Conservation (phyloP, 2,329 filamentous ascomycete genomes). For the Ascochyta fabae region DNA sequence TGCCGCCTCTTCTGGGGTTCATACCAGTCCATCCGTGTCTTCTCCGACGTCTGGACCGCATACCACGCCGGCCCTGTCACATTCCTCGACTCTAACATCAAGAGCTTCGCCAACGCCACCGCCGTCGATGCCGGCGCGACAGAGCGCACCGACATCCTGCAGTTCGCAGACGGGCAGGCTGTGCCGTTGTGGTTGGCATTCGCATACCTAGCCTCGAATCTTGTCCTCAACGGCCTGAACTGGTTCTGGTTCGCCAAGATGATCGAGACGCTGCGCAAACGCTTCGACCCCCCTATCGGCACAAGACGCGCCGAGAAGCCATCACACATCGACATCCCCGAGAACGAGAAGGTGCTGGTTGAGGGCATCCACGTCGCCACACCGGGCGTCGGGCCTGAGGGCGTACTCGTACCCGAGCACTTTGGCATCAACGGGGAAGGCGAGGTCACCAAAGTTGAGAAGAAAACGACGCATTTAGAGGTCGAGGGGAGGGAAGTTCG, state of each 20-base stretch:
- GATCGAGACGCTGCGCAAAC: conserved; percentile 78
- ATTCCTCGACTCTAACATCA: conserved; percentile 37
- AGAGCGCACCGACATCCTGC: conserved; percentile 55
- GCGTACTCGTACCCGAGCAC: conserved; percentile 26
- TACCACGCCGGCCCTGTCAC: conserved; percentile 35
- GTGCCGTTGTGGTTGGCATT: conserved; percentile 73
- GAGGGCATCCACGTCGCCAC: conserved; percentile 44
- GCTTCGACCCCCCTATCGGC: conserved; percentile 68
- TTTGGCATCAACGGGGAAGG: conserved; percentile 24
- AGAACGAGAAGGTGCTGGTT: conserved; percentile 41
- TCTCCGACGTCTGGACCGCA: conserved; percentile 67
- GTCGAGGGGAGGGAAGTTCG: conserved; percentile 37
- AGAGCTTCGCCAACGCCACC: conserved; percentile 35
- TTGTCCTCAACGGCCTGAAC: conserved; percentile 77
- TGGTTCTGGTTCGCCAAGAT: conserved; percentile 89
- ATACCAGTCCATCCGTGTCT: conserved; percentile 70
- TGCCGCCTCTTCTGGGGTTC: conserved; percentile 81
- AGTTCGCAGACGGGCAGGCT: conserved; percentile 51
- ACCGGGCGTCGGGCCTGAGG: conserved; percentile 26
- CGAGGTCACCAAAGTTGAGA: conserved; percentile 30
- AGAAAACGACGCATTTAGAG: conserved; percentile 33
- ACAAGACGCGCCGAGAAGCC: conserved; percentile 42
- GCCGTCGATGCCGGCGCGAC: conserved; percentile 20
- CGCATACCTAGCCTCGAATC: conserved; percentile 72
- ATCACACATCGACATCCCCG: conserved; percentile 20